These are phyloP conservation scores for Hericium coralloides DNA, from an alignment of 768 basidiomycete genomes.

Conservation along the genomic window DNA sequence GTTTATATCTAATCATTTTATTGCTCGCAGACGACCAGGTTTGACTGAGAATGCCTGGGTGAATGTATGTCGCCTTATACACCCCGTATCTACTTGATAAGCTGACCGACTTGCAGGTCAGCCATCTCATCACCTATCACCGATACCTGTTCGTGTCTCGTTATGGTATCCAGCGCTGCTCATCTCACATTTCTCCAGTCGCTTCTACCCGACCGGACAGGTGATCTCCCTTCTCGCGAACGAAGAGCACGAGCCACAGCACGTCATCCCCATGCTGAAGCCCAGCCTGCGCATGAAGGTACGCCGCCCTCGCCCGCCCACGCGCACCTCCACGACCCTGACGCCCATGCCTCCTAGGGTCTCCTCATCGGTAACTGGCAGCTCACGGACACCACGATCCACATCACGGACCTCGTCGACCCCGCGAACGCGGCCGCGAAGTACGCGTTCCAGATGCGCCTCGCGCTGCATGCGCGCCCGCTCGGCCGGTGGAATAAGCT, in stretches of 20 bases:
- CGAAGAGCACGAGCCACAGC: conserved; percentile 60
- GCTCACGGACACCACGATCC: conserved; percentile 51
- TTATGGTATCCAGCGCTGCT: background rate
- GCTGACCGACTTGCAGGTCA: conserved; percentile 39
- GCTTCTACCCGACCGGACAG: conserved; percentile 81
- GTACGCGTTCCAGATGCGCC: conserved; percentile 69
- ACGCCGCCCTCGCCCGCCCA: background rate
- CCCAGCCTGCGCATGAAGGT: conserved; percentile 77
- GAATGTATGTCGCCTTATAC: conserved; percentile 42
- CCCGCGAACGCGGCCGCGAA: conserved; percentile 26
- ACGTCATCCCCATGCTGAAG: conserved; percentile 69
- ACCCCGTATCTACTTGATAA: background rate
- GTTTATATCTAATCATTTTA: conserved; percentile 2
- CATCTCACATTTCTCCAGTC: conserved; percentile 31
- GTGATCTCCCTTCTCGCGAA: conserved; percentile 82
- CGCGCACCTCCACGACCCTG: background rate
- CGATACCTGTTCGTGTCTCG: conserved; percentile 63
- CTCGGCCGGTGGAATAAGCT: conserved; percentile 83
- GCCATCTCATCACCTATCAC: conserved; percentile 85
- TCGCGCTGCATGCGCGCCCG: conserved; percentile 65
- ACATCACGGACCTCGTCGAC: conserved; percentile 58
- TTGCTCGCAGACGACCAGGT: conserved; percentile 50
- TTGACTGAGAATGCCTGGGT: conserved; percentile 83
- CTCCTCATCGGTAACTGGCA: conserved; percentile 65
- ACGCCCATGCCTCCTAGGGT: conserved; percentile 35